Evolutionary conservation across 2,329 filamentous ascomycete genomes (phyloP).

Genomic region (Trichoderma simmonsii): DNA sequence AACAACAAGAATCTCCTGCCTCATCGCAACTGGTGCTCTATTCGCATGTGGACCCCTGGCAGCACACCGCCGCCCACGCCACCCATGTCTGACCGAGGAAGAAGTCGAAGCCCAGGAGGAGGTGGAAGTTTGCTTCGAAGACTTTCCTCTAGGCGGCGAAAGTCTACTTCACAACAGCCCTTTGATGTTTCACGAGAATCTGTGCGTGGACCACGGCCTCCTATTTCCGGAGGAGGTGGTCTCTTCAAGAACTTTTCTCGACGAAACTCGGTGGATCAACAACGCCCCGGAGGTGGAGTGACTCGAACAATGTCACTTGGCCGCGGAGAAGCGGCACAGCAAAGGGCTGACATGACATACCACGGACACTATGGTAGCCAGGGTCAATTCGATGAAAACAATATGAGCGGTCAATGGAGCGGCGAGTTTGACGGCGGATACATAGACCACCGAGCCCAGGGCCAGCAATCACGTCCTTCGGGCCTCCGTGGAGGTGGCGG

Average conservation of each 20-base stretch:
- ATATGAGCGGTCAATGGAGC: conserved; percentile 55
- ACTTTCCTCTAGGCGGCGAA: conserved; percentile 37
- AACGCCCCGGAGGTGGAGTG: conserved; percentile 40
- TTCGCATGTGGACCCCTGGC: conserved; percentile 78
- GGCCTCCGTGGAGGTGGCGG: conserved; percentile 45
- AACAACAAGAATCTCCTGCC: conserved; percentile 90
- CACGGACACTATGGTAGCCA: conserved; percentile 42
- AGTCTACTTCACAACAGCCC: conserved; percentile 32
- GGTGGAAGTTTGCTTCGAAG: conserved; percentile 44
- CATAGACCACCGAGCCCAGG: conserved; percentile 23
- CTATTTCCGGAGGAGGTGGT: conserved; percentile 45
- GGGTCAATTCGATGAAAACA: conserved; percentile 45
- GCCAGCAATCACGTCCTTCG: conserved; percentile 25
- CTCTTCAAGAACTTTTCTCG: conserved; percentile 46
- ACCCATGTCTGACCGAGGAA: conserved; percentile 46
- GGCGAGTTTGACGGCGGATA: conserved; percentile 39
- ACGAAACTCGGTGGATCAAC: conserved; percentile 32
- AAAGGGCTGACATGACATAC: conserved; percentile 16
- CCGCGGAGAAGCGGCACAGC: conserved; percentile 49
- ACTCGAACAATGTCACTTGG: conserved; percentile 61
- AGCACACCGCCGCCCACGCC: conserved; percentile 70
- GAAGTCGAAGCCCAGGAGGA: conserved; percentile 39
- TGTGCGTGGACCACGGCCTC: conserved; percentile 46
- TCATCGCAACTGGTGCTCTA: conserved; percentile 93
- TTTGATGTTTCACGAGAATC: conserved; percentile 39